Percentiles rank a stretch among this genome's conserved stretches.
phyloP scores from a whole-genome alignment of 768 basidiomycete genomes.

The Tricholoma terreum region DNA sequence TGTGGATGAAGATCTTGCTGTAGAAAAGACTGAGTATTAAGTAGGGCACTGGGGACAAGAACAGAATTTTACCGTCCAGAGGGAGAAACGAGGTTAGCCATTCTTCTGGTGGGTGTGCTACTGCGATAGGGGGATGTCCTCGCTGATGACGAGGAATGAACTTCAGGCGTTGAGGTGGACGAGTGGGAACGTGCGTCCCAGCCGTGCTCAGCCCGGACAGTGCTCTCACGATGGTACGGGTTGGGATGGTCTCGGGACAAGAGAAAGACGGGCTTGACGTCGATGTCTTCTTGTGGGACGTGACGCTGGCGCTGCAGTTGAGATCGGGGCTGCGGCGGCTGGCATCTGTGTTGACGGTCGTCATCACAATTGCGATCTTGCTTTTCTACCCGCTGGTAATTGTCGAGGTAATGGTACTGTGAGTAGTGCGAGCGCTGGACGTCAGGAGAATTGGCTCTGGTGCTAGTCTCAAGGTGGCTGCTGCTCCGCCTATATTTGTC shows the following conservation, averaged over 20 bases:
- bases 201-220: not conserved
- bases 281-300: not conserved
- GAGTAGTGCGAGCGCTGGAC: too few species aligned
- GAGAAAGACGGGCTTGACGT: not conserved
- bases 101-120: conserved; percentile 21
- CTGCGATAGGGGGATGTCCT: not conserved
- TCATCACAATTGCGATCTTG: not conserved
- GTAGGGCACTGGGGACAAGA: not conserved
- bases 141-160: not conserved
- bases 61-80: conserved; percentile 51
- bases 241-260: not conserved
- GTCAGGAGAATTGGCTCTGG: not conserved
- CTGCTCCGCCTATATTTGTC: not conserved
- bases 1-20: conserved; percentile 58
- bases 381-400: not conserved
- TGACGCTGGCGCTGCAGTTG: not conserved
- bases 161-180: conserved; percentile 16
- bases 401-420: too few species aligned
- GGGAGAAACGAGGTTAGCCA: conserved; percentile 61
- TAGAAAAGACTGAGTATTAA: conserved; percentile 5
- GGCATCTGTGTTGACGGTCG: not conserved
- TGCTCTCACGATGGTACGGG: not conserved
- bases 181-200: conserved; percentile 13
- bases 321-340: too few species aligned
- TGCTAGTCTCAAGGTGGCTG: not conserved